Evolutionary conservation across 306 rosid genomes (phyloP), one percentile per base, ranked within the genome.

Genomic region (Erythrophleum fordii): DNA sequence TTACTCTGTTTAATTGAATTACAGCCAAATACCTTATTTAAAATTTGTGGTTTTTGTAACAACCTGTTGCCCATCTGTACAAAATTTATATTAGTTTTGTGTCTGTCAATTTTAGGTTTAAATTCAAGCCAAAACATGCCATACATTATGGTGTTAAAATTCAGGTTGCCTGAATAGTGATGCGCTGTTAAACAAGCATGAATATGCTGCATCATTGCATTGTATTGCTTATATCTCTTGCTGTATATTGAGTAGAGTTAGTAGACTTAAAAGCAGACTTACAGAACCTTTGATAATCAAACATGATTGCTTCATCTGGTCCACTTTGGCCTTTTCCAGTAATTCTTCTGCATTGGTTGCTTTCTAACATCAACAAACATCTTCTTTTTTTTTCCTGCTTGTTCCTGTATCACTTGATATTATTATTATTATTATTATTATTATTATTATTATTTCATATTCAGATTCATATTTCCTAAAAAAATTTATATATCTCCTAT

Each of bases 231-330:
- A 56, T 56, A 11, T 22, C 64, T 0, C 56, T 3, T 55, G 31
- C 12, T 56, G 7, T 56, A 25, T 59, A 5, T 25, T 59, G 65
- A 62, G 44, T 53, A 53, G 56, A 18, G 56, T 18, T 35, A 14
- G 26, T 23, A 18, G 53, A 25, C 69, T 78, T 78, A 46, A 56
- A 73, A 83, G 58, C 46, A 72, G 22, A 20, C 77, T 56, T 58
- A 16, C 26, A 14, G 35, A 69, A 31, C 49, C 55, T 83, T 52
- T 14, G 12, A 65, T 68, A 48, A 56, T 44, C 20, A 29, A 82
- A 76, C 37, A 1, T 12, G 13, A 46, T 76, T 31, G 41, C 9
- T 61, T 81, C 69, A 61, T 42, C 79, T 31, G 5, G 10, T 55
- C 53, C 66, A 78, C 29, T 77, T 28, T 2, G 26, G 26, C 66